Base-by-base conservation (phyloP, 2,329 filamentous ascomycete species). In the Beauveria bassiana region DNA sequence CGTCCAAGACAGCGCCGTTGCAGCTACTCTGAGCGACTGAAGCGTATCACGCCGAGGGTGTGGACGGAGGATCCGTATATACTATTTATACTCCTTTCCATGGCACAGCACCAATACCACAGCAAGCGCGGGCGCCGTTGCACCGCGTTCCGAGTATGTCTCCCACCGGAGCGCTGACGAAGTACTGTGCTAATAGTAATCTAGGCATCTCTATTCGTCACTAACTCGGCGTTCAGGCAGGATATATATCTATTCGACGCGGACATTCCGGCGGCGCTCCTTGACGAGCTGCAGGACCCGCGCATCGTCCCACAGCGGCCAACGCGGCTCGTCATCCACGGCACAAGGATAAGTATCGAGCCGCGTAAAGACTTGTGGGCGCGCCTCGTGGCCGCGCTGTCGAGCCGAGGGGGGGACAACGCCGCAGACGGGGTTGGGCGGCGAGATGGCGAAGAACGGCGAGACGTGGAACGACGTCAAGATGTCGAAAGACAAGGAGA, bases 381-480 rank as follows among this genome's bases (percentile, higher is more conserved):
- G 26, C 49, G 26, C 49, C 24, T 51, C 26, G 5, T 31, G 49
- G 26, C 5, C 26, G 49, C 26, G 49, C 49, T 52, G 49, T 52
- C 49, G 49, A 52, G 49, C 49, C 26, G 28, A 18, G 49, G 16
- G 34, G 31, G 9, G 28, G 26, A 6, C 49, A 12, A 52, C 18
- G 49, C 28, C 16, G 16, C 49, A 12, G 49, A 52, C 49, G 49
- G 49, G n/a, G 26, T 31, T 34, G 49, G 50, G 40, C 26, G 31
- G 31, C 31, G 31, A 3, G 31, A 34, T 34, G 10, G 31, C 31
- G 10, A 16, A 49, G 20, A 16, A 76, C 12, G 64, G 14, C 16
- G 12, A 34, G 31, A 34, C 12, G 31, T 34, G 10, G 31, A 34
- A 34, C 10, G 10, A 34, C 47, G 9, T 5, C 9, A 14, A 34